phyloP scores from a whole-genome alignment of 176 grass and related monocot genomes.

The Eragrostis curvula region DNA sequence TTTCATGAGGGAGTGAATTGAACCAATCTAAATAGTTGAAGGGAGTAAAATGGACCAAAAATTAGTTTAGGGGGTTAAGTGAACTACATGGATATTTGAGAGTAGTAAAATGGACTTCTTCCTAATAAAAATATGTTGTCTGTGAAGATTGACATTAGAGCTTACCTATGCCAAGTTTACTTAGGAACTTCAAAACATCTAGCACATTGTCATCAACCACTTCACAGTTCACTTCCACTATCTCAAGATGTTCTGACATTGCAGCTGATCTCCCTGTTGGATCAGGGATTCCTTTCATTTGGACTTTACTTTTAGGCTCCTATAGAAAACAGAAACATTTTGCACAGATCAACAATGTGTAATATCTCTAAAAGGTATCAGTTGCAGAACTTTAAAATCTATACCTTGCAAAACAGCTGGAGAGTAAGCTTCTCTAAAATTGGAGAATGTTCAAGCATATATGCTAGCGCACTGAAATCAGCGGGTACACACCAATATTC shows the following conservation, averaged over 20 bases:
- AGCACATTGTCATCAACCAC: background rate
- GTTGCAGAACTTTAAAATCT: background rate
- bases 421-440: conserved; percentile 30
- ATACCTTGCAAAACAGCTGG: background rate
- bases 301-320: background rate
- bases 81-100: no score
- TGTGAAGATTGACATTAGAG: background rate
- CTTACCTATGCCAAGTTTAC: background rate
- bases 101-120: no score
- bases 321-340: background rate
- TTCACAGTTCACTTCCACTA: background rate
- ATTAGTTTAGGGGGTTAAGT: no score
- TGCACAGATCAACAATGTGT: background rate
- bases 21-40: no score
- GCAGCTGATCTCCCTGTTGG: background rate
- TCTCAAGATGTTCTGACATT: background rate
- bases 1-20: no score
- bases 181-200: background rate
- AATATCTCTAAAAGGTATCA: background rate
- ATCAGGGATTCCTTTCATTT: background rate
- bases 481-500: background rate
- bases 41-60: no score
- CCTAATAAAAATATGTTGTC: background rate
- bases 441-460: conserved; percentile 21
- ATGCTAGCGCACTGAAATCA: background rate